These are phyloP conservation scores for Polychaeton citri DNA, from an alignment of 2,329 filamentous ascomycete genomes.

Conservation along the genomic window DNA sequence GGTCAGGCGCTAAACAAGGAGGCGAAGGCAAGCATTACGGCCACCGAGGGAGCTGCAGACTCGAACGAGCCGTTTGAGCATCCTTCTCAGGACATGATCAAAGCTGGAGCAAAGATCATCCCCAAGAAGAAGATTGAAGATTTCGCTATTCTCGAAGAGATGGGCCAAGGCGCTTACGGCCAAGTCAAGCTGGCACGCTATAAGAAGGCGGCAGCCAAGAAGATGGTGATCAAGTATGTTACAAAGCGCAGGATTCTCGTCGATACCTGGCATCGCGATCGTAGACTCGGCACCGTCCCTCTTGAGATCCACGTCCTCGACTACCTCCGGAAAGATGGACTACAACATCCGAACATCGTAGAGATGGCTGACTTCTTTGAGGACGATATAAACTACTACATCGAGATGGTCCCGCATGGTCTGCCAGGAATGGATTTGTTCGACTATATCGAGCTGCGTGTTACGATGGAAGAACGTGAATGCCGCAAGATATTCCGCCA, in stretches of 20 bases:
- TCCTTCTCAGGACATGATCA: constrained; percentile 21
- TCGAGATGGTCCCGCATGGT: constrained; percentile 93
- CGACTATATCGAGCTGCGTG: constrained; percentile 92
- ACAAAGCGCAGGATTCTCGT: constrained; percentile 94
- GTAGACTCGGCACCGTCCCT: constrained; percentile 83
- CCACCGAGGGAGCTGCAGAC: constrained; percentile 7
- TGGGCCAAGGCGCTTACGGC: constrained; percentile 95
- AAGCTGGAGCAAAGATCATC: constrained; percentile 16
- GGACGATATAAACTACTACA: constrained; percentile 90
- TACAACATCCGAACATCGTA: constrained; percentile 52
- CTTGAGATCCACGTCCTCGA: constrained; percentile 95
- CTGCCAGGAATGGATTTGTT: constrained; percentile 97
- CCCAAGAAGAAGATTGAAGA: constrained; percentile 76
- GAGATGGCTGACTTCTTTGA: constrained; percentile 59
- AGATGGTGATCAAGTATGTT: constrained; percentile 93
- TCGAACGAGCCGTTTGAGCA: constrained; percentile 23
- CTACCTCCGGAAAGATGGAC: constrained; percentile 64
- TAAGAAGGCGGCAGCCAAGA: constrained; percentile 57
- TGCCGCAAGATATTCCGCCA: constrained; percentile 92
- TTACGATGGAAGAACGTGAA: constrained; percentile 92
- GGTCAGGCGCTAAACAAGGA: constrained; percentile 32
- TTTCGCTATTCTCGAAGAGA: constrained; percentile 88
- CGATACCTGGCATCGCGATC: constrained; percentile 94
- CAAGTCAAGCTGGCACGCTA: constrained; percentile 91
- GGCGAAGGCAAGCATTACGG: constrained; percentile 9